phyloP scores from a whole-genome alignment of 371 early-diverging fungal genomes.

The Nematocida major region DNA sequence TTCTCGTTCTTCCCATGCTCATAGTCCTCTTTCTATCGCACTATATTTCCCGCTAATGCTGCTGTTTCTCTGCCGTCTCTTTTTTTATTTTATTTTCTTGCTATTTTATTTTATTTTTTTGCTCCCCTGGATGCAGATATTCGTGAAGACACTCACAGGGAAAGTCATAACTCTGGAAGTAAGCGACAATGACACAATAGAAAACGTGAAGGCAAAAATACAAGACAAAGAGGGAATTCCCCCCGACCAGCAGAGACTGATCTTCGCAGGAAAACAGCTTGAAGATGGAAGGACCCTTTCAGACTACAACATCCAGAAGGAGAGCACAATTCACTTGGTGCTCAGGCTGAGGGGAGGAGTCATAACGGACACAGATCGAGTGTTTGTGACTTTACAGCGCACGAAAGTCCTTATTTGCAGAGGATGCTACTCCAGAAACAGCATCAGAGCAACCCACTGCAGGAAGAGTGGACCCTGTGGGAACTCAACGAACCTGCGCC shows the following conservation, averaged over 20 bases:
- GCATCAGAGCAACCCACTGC: slow-evolving; percentile 98
- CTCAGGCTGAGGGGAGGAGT: slow-evolving; percentile 66
- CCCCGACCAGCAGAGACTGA: slow-evolving; percentile 98
- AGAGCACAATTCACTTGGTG: slow-evolving; percentile 92
- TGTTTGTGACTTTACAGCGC: slow-evolving; percentile 31
- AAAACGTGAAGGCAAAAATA: slow-evolving; percentile 88
- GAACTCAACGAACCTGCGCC: slow-evolving; percentile 90
- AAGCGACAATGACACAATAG: slow-evolving; percentile 83
- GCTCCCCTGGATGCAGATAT: slow-evolving; percentile 71
- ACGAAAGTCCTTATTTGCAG: slow-evolving; percentile 42
- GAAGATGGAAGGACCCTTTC: slow-evolving; percentile 72
- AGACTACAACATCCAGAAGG: slow-evolving; percentile 76
- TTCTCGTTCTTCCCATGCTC: no score
- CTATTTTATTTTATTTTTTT: slow-evolving; percentile 39
- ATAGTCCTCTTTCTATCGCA: no score
- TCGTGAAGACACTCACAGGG: slow-evolving; percentile 93
- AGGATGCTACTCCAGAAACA: slow-evolving; percentile 91
- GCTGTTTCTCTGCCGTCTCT: not conserved
- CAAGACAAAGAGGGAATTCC: slow-evolving; percentile 98
- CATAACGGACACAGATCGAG: slow-evolving; percentile 51
- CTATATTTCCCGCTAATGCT: no score
- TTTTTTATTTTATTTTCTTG: not conserved
- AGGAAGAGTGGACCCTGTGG: slow-evolving; percentile 96
- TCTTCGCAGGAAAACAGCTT: slow-evolving; percentile 98
- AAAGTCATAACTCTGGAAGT: slow-evolving; percentile 95